phyloP scores from a whole-genome alignment of 345 rosid genomes.

The Microcos paniculata region DNA sequence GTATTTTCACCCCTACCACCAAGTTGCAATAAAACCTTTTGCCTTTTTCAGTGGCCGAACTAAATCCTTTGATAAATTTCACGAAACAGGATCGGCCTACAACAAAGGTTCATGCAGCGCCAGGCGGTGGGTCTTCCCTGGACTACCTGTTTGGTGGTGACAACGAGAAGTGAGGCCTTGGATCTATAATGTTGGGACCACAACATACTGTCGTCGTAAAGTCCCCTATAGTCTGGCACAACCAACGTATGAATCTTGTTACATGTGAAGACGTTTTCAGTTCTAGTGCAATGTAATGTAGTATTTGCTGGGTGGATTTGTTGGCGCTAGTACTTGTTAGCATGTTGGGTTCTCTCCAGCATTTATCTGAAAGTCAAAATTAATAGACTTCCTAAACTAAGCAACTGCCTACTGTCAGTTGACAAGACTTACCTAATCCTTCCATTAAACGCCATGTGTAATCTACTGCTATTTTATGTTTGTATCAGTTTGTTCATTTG shows the following conservation, averaged over 20 bases:
- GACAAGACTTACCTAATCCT: background rate
- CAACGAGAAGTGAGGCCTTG: conserved; percentile 13
- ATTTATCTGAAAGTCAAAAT: background rate
- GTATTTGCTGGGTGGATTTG: background rate
- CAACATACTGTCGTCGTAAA: background rate
- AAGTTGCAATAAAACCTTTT: background rate
- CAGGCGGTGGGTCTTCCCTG: conserved; percentile 46
- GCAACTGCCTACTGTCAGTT: background rate
- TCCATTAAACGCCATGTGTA: background rate
- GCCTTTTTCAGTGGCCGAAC: background rate
- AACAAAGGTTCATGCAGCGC: conserved; percentile 48
- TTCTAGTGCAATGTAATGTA: background rate
- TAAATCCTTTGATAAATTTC: background rate
- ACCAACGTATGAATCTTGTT: background rate
- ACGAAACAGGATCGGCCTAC: conserved; percentile 41
- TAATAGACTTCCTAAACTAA: background rate
- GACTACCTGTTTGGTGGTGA: conserved; percentile 45
- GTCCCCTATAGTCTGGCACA: background rate
- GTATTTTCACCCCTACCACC: background rate
- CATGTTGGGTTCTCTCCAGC: background rate
- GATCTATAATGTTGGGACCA: background rate
- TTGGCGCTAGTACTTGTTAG: too few relatives aligned
- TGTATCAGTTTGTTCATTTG: too few relatives aligned
- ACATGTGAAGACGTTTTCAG: background rate
- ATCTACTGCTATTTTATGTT: background rate